Percentiles rank a stretch among this genome's conserved stretches.
Evolutionary conservation across 192 early-diverging fungal genomes (phyloP).

Genomic region (Coemansia sp.): DNA sequence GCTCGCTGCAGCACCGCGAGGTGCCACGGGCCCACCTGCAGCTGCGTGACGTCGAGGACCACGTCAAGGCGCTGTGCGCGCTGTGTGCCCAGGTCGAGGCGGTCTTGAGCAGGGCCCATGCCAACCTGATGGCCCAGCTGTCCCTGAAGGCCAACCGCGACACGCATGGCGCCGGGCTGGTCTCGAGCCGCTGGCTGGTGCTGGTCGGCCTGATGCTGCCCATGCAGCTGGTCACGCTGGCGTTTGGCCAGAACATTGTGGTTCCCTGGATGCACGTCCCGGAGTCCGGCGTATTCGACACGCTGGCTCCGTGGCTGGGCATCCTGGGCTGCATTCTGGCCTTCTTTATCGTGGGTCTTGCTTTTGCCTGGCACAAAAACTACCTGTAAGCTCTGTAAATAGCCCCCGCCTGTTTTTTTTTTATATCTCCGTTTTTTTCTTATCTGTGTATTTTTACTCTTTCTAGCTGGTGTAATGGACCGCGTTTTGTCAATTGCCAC

Average conservation of each 20-base stretch:
- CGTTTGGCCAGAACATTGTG: conserved; percentile 65
- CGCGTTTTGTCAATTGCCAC: conserved; percentile 23
- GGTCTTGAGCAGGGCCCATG: conserved; percentile 69
- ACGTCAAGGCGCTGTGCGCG: conserved; percentile 69
- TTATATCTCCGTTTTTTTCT: too few relatives aligned
- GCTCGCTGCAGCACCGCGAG: conserved; percentile 59
- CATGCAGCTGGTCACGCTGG: conserved; percentile 61
- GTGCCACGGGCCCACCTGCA: conserved; percentile 39
- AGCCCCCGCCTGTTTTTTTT: too few relatives aligned
- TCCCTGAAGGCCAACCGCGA: conserved; percentile 65
- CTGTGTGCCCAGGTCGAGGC: conserved; percentile 70
- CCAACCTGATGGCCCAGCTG: conserved; percentile 80
- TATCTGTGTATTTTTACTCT: neutral
- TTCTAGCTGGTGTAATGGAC: conserved; percentile 5
- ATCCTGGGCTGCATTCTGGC: conserved; percentile 53
- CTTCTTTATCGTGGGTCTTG: conserved; percentile 28
- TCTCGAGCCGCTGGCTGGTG: conserved; percentile 27
- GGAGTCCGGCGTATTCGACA: conserved; percentile 25
- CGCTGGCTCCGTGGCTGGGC: conserved; percentile 52
- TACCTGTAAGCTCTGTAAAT: too few relatives aligned
- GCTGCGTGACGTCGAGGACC: conserved; percentile 49
- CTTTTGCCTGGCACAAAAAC: conserved; percentile 7
- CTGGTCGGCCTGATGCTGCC: conserved; percentile 49
- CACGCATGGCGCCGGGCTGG: conserved; percentile 41
- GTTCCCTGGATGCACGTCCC: conserved; percentile 56